These are phyloP conservation scores for Lactarius evosmus DNA, from an alignment of 768 basidiomycete species.

Conservation along the genomic window DNA sequence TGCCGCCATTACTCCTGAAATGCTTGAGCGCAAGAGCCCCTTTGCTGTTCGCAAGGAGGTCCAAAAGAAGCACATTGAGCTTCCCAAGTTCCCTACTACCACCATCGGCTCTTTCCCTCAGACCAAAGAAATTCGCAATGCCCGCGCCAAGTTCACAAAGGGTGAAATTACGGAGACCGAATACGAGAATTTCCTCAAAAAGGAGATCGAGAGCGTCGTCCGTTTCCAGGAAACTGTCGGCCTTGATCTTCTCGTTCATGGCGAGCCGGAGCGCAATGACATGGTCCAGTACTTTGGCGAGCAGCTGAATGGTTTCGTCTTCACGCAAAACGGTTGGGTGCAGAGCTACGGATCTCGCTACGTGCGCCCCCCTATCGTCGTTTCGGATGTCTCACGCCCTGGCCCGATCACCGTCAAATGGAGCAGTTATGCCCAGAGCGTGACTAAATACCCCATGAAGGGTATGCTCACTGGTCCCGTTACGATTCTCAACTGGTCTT, in stretches of 20 bases:
- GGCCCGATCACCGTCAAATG: slow-evolving; percentile 94
- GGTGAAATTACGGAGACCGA: slow-evolving; percentile 78
- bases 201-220: slow-evolving; percentile 91
- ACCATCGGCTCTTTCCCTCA: slow-evolving; percentile 99
- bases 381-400: slow-evolving; percentile 94
- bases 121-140: slow-evolving; percentile 98
- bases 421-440: slow-evolving; percentile 94
- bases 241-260: slow-evolving; percentile 96
- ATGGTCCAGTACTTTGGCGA: slow-evolving; percentile 99
- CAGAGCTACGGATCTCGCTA: slow-evolving; percentile 99
- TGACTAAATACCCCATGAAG: slow-evolving; percentile 96
- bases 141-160: slow-evolving; percentile 94
- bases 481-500: slow-evolving; percentile 99
- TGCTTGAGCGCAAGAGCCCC: slow-evolving; percentile 83
- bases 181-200: slow-evolving; percentile 98
- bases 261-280: slow-evolving; percentile 98
- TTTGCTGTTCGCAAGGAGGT: slow-evolving; percentile 85
- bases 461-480: slow-evolving; percentile 99
- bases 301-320: slow-evolving; percentile 90
- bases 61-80: slow-evolving; percentile 82
- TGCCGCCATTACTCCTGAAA: slow-evolving; percentile 80
- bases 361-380: slow-evolving; percentile 97
- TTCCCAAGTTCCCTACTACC: slow-evolving; percentile 98
- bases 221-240: slow-evolving; percentile 96
- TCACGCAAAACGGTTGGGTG: slow-evolving; percentile 99